Evolutionary conservation across 768 basidiomycete genomes (phyloP), one percentile per base, ranked within the genome.

Genomic region (Phallus indusiatus): DNA sequence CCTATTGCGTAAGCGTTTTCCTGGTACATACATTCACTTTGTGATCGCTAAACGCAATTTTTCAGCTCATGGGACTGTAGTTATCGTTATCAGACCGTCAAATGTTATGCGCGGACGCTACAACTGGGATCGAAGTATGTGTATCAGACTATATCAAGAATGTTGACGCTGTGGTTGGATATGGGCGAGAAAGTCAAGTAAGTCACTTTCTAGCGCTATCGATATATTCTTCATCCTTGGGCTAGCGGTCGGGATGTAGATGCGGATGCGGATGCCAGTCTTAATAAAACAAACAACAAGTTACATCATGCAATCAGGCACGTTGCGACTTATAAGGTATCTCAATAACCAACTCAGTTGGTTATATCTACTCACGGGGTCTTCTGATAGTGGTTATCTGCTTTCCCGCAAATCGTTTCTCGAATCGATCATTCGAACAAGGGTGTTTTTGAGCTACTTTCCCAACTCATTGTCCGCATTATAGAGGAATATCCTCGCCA

Each of bases 391-490:
- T 98, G 95, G 93, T 88, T 84, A 64, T 94, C 89, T 0, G 94
- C 93, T 1, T 94, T 97, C 63, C 94, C 94, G 2, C 96, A 98
- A 75, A 90, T 98, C 55, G 92, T 94, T 14, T 98, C 95, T 14
- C 83, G 96, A 8, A 86, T 99, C 34, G 88, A 86, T 12, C 90
- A 96, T 63, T 72, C 70, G 4, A 86, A 89, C 65, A 63, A 70
- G 11, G 75, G 75, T 1, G 85, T 92, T 2, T 85, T 81, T 67
- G 70, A 68, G 0, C 70, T 83, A 2, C 73, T 99, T 20, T 75
- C 79, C 1, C 72, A 68, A 51, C 78, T 98, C 35, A 92, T 98
- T 56, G 70, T 75, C 16, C 73, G 69, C 17, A 89, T 98, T 28
- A 77, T 98, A n/a, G 72, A 76, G 56, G 81, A 83, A 61, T 94